Evolutionary conservation across 331 rosid species (phyloP).

Genomic region (Prunus yedoensis): DNA sequence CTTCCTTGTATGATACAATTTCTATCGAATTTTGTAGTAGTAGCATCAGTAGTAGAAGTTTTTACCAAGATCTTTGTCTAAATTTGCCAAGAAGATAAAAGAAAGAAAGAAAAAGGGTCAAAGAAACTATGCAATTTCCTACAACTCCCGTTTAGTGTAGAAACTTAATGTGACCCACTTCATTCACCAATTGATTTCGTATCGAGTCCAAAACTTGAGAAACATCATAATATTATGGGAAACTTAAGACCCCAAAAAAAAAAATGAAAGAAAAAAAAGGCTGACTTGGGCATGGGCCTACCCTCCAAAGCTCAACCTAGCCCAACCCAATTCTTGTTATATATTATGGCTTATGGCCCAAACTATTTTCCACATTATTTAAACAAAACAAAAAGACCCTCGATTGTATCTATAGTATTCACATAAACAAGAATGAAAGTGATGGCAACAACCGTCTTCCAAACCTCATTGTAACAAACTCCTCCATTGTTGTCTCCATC

Average conservation of each 20-base stretch:
- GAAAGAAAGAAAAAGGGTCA: too few relatives aligned
- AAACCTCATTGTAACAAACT: slow-evolving; percentile 4
- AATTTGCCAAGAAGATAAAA: too few relatives aligned
- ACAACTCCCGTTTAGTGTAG: too few relatives aligned
- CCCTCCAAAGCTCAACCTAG: background rate
- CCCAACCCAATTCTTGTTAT: background rate
- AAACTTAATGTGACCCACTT: too few relatives aligned
- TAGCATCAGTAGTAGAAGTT: background rate
- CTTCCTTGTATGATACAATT: background rate
- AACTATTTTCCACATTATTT: too few relatives aligned
- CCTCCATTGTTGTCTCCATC: slow-evolving; percentile 1
- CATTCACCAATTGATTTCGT: too few relatives aligned
- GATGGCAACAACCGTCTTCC: background rate
- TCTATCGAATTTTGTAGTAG: background rate
- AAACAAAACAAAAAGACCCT: background rate
- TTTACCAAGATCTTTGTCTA: background rate
- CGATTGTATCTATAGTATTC: background rate
- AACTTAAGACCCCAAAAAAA: too few relatives aligned
- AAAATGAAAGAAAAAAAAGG: accelerated
- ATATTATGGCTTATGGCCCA: background rate
- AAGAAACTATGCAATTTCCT: too few relatives aligned
- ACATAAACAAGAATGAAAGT: background rate
- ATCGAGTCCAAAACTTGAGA: too few relatives aligned
- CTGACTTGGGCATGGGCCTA: background rate
- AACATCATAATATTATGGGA: too few relatives aligned